Percentiles rank a stretch among this genome's conserved stretches.
Evolutionary conservation across 345 rosid species (phyloP).

Genomic region (Carallia brachiata): DNA sequence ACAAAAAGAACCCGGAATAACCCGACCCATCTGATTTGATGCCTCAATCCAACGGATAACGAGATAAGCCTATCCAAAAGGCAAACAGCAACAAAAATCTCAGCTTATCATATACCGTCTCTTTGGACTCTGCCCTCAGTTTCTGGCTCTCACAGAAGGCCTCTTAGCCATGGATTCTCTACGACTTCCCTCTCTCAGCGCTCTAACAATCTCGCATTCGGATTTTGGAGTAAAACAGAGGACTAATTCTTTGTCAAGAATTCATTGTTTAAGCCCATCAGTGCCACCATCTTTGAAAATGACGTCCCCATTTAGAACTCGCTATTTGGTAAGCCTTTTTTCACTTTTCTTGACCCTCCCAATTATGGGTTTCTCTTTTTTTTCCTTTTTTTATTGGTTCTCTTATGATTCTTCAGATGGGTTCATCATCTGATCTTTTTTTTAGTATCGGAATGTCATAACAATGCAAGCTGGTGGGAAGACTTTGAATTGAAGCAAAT

Average conservation of each 20-base stretch:
- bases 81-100: not conserved
- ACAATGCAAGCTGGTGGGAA: slow-evolving; percentile 65
- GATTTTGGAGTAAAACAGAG: slow-evolving; percentile 10
- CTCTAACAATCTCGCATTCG: slow-evolving; percentile 17
- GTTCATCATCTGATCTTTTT: not conserved
- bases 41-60: not conserved
- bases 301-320: slow-evolving; percentile 13
- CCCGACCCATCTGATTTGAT: too few species aligned
- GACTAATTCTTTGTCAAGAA: slow-evolving; percentile 11
- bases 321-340: slow-evolving; percentile 25
- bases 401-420: not conserved
- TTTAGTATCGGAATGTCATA: slow-evolving; percentile 40
- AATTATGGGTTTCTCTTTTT: slow-evolving; percentile 9
- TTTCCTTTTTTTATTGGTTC: not conserved
- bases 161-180: slow-evolving; percentile 35
- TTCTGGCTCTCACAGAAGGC: not conserved
- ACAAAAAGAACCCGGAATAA: too few species aligned
- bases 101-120: not conserved
- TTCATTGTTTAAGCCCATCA: slow-evolving; percentile 21
- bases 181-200: slow-evolving; percentile 39
- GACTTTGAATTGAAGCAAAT: slow-evolving; percentile 80
- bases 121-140: not conserved
- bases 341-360: slow-evolving; percentile 11
- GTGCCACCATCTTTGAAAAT: slow-evolving; percentile 17
- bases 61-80: not conserved